phyloP scores from a whole-genome alignment of 169 alveolate species.

The Cryptosporidium meleagridis region DNA sequence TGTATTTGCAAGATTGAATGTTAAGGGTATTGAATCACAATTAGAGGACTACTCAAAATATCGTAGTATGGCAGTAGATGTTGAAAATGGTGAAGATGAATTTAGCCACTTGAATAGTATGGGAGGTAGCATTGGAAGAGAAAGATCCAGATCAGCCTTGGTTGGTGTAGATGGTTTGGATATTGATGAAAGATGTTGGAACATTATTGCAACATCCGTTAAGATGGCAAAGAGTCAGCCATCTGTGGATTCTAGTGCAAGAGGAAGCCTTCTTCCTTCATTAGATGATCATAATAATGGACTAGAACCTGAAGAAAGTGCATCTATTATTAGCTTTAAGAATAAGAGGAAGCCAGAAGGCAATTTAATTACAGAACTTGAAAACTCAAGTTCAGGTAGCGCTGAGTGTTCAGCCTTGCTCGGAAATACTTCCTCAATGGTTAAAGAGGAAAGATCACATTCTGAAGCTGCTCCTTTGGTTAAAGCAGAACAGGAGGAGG shows the following conservation, averaged over 20 bases:
- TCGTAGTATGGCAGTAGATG: constrained; percentile 18
- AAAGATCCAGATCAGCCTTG: constrained; percentile 68
- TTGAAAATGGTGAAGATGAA: constrained; percentile 49
- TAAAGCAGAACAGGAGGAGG: constrained; percentile 46
- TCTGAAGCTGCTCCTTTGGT: constrained; percentile 51
- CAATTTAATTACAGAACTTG: neutral
- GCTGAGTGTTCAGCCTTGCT: constrained; percentile 2
- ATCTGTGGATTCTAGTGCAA: constrained; percentile 68
- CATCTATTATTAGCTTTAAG: constrained; percentile 52
- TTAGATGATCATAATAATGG: constrained; percentile 21
- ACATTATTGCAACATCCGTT: constrained; percentile 68
- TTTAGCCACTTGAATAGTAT: constrained; percentile 26
- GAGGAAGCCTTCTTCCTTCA: constrained; percentile 61
- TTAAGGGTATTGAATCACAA: constrained; percentile 62
- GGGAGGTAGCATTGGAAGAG: constrained; percentile 70
- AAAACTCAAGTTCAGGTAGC: neutral
- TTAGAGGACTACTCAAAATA: constrained; percentile 16
- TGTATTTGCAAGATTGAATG: constrained; percentile 72
- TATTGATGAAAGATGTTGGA: constrained; percentile 72
- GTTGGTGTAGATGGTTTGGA: constrained; percentile 74
- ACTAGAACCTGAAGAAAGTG: constrained; percentile 20
- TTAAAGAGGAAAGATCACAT: constrained; percentile 58
- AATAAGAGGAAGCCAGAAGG: constrained; percentile 2
- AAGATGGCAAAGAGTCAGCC: constrained; percentile 75
- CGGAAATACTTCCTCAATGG: neutral